A percentile compares a stretch with the other conserved stretches of the same genome.
These are phyloP conservation scores for Baudoinia panamericana DNA, from an alignment of 495 filamentous ascomycete species.

Conservation along the genomic window DNA sequence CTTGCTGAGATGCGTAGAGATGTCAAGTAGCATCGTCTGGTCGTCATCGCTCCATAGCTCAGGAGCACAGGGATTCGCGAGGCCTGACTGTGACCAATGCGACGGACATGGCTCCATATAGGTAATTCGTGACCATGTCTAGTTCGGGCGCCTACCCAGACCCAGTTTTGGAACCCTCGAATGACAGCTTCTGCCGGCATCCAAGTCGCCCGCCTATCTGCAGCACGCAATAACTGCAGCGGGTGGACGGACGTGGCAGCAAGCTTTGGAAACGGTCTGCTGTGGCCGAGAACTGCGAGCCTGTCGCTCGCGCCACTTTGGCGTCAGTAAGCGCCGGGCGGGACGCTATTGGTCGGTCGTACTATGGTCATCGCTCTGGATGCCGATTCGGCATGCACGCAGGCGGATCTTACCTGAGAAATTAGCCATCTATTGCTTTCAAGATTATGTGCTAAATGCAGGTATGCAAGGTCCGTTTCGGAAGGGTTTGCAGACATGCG, in stretches of 20 bases:
- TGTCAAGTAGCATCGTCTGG: background rate
- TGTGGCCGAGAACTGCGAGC: slow-evolving; percentile 1
- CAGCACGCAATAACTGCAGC: slow-evolving; percentile 4
- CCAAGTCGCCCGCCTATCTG: background rate
- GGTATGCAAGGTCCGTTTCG: background rate
- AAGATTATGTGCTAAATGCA: background rate
- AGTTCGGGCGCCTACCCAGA: slow-evolving; percentile 1
- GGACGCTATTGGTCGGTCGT: background rate
- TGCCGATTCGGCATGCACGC: background rate
- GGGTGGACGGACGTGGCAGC: slow-evolving; percentile 1
- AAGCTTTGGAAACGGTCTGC: background rate
- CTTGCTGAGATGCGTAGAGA: background rate
- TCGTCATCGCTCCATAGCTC: background rate
- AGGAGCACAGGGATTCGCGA: background rate
- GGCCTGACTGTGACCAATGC: slow-evolving; percentile 2
- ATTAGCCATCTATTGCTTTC: slow-evolving; percentile 5
- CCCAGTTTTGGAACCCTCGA: background rate
- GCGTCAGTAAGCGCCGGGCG: background rate
- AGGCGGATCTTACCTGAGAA: too few species aligned
- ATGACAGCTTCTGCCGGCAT: background rate
- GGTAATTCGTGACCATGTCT: background rate
- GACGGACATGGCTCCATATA: too few species aligned
- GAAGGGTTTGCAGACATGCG: background rate
- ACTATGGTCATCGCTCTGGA: background rate
- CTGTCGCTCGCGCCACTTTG: slow-evolving; percentile 2